A percentile compares a stretch with the other conserved stretches of the same genome.
Conservation (phyloP, 805 yeast genomes). For the Tetrapisispora nanseiensis region DNA sequence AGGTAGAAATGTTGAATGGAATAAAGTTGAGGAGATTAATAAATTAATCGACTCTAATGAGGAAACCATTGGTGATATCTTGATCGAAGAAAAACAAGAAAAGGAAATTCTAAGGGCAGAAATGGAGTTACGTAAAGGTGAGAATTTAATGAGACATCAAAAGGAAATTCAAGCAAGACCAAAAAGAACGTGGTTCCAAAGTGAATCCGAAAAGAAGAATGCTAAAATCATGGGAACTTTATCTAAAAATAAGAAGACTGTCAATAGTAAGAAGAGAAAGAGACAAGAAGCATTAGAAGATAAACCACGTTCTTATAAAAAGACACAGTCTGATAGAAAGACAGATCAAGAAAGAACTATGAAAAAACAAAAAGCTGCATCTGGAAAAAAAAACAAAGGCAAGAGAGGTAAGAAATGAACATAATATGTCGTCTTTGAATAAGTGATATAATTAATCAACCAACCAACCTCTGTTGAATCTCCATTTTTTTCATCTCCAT, state of each 20-base stretch:
- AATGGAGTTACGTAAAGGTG: slow-evolving; percentile 79
- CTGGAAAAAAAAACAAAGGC: slow-evolving; percentile 23
- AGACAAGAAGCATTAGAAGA: slow-evolving; percentile 55
- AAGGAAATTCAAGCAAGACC: slow-evolving; percentile 85
- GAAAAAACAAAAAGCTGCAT: slow-evolving; percentile 26
- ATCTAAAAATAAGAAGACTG: slow-evolving; percentile 41
- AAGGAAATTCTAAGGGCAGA: slow-evolving; percentile 84
- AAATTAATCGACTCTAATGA: slow-evolving; percentile 50
- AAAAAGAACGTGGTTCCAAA: slow-evolving; percentile 93
- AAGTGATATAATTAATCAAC: too few relatives aligned
- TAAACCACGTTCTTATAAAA: slow-evolving; percentile 52
- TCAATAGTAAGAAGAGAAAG: slow-evolving; percentile 65
- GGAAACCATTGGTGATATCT: slow-evolving; percentile 59
- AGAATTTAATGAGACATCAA: slow-evolving; percentile 68
- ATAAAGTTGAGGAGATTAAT: slow-evolving; percentile 60
- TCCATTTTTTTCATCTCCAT: too few relatives aligned
- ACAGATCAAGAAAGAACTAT: slow-evolving; percentile 37
- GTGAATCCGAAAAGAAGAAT: slow-evolving; percentile 35
- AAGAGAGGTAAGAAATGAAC: slow-evolving; percentile 5
- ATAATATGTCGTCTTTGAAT: too few relatives aligned
- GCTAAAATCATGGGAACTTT: slow-evolving; percentile 30
- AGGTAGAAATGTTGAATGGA: slow-evolving; percentile 92
- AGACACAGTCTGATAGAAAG: slow-evolving; percentile 65
- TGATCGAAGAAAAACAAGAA: slow-evolving; percentile 80
- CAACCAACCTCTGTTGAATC: too few relatives aligned